phyloP scores from a whole-genome alignment of 345 rosid species.

The rapeseed (Brassica napus) region Da-Ae NC_063441.1:4755501-4756000 shows the following conservation, averaged over 20 bases:
- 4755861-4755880: conserved; percentile 96
- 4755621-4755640: too few relatives aligned
- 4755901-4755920: conserved; percentile 90
- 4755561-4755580: too few relatives aligned
- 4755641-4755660: neutral
- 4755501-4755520: too few relatives aligned
- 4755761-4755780: neutral
- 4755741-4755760: conserved; percentile 8
- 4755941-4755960: conserved; percentile 78
- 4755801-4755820: neutral
- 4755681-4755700: conserved; percentile 29
- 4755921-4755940: conserved; percentile 89
- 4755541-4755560: too few relatives aligned
- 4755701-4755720: neutral
- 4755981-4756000: conserved; percentile 88
- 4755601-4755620: too few relatives aligned
- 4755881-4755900: conserved; percentile 73
- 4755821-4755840: neutral
- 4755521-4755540: too few relatives aligned
- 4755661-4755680: neutral
- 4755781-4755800: neutral
- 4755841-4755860: conserved; percentile 52
- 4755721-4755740: conserved; percentile 8
- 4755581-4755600: too few relatives aligned
- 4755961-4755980: conserved; percentile 93